These are phyloP conservation scores for Zychaea mexicana DNA, from an alignment of 371 early-diverging fungal genomes.

Conservation along the genomic window DNA sequence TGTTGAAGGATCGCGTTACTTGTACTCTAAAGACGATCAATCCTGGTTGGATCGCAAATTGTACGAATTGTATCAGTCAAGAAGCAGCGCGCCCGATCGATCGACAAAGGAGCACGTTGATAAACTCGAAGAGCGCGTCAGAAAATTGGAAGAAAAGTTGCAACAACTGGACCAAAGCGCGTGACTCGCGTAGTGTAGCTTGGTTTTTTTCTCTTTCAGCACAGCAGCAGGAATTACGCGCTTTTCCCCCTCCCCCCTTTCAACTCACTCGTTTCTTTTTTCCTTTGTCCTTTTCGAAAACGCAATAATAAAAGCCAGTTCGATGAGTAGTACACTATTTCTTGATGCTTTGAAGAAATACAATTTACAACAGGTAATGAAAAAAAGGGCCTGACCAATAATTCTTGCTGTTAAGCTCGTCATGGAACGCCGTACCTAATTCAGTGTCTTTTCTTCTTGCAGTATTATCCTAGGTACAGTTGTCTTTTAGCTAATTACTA, in stretches of 20 bases:
- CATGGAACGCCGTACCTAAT: neutral
- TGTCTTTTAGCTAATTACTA: neutral
- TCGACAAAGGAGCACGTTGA: conserved; percentile 39
- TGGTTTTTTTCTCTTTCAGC: neutral
- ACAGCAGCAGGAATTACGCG: neutral
- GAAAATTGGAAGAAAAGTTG: conserved; percentile 43
- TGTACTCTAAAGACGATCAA: conserved; percentile 38
- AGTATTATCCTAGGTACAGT: conserved; percentile 27
- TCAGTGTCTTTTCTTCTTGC: neutral
- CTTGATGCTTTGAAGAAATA: conserved; percentile 23
- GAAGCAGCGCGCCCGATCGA: conserved; percentile 16
- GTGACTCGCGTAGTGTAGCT: neutral
- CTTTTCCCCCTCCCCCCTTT: neutral
- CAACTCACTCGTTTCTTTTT: neutral
- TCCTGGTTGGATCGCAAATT: conserved; percentile 26
- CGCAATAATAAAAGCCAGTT: neutral
- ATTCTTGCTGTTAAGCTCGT: neutral
- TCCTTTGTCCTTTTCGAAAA: neutral
- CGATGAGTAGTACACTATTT: conserved; percentile 20
- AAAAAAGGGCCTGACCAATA: no score
- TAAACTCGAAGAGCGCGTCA: conserved; percentile 47
- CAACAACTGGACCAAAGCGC: neutral
- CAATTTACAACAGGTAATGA: conserved; percentile 20
- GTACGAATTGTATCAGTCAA: conserved; percentile 6
- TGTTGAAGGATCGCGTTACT: conserved; percentile 18